Conservation (phyloP, 2,329 filamentous ascomycete genomes). For the Fusarium illudens region DNA sequence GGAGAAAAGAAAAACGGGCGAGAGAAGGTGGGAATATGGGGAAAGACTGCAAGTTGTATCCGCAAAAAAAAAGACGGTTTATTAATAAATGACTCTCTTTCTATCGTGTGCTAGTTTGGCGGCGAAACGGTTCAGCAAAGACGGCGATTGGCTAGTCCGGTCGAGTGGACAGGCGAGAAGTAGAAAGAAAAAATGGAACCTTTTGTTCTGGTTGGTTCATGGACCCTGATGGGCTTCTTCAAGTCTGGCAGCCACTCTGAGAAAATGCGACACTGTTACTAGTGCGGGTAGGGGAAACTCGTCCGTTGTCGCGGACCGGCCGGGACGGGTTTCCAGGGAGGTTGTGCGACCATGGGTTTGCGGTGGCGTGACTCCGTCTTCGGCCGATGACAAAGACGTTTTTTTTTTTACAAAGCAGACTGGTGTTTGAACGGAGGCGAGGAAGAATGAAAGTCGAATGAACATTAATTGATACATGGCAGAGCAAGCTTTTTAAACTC, state of each 20-base stretch:
- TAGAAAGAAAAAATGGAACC: conserved; percentile 28
- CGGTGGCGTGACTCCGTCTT: conserved; percentile 32
- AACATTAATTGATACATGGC: neutral
- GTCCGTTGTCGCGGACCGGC: conserved; percentile 9
- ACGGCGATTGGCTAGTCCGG: conserved; percentile 40
- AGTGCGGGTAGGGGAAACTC: conserved; percentile 11
- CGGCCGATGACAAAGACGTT: conserved; percentile 14
- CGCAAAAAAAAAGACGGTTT: neutral
- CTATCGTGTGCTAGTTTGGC: conserved; percentile 26
- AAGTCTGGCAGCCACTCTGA: conserved; percentile 14
- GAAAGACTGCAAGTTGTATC: conserved; percentile 9
- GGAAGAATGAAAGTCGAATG: neutral
- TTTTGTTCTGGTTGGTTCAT: conserved; percentile 8
- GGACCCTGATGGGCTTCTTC: conserved; percentile 17
- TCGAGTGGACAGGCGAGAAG: conserved; percentile 31
- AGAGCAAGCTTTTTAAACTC: neutral
- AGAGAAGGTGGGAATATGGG: conserved; percentile 2
- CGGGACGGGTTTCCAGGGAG: conserved; percentile 13
- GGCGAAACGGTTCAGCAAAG: conserved; percentile 36
- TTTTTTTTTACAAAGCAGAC: neutral
- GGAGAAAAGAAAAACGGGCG: neutral
- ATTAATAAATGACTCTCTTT: conserved; percentile 34
- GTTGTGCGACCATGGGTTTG: conserved; percentile 5
- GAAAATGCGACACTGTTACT: conserved; percentile 6
- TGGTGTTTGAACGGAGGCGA: neutral